Evolutionary conservation across 1,284 basidiomycete genomes (phyloP).

Genomic region (Sutorius eximius): DNA sequence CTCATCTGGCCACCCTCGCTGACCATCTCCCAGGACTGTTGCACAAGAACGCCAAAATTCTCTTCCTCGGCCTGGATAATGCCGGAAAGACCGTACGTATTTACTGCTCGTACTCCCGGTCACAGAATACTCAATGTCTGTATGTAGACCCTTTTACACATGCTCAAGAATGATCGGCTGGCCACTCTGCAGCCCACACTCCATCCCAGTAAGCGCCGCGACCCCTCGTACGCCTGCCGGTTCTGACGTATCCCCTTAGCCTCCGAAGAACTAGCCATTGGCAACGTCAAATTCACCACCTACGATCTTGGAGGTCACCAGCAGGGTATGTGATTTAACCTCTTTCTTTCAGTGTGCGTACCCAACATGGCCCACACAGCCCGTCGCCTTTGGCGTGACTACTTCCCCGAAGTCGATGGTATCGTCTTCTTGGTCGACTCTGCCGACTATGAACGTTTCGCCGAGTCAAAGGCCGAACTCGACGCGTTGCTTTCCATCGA

Average conservation of each 20-base stretch:
- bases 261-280: constrained; percentile 98
- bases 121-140: constrained; percentile 34
- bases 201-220: constrained; percentile 79
- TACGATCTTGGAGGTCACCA: constrained; percentile 98
- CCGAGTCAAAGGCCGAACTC: constrained; percentile 95
- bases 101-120: not conserved
- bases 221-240: not conserved
- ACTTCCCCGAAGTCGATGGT: constrained; percentile 99
- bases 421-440: constrained; percentile 99
- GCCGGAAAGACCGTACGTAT: constrained; percentile 94
- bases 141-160: constrained; percentile 86
- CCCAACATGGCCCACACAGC: constrained; percentile 49
- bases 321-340: constrained; percentile 66
- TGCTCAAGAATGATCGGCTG: constrained; percentile 99
- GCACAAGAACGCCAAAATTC: constrained; percentile 99
- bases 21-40: constrained; percentile 68
- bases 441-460: constrained; percentile 94
- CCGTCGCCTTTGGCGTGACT: constrained; percentile 98
- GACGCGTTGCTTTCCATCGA: constrained; percentile 95
- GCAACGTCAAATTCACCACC: constrained; percentile 98
- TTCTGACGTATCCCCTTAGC: constrained; percentile 49
- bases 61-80: constrained; percentile 98
- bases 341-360: constrained; percentile 5
- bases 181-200: constrained; percentile 98
- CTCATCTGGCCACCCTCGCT: not conserved